Base-by-base conservation (phyloP, 2,329 filamentous ascomycete genomes). In the Bipolaris victoriae region DNA sequence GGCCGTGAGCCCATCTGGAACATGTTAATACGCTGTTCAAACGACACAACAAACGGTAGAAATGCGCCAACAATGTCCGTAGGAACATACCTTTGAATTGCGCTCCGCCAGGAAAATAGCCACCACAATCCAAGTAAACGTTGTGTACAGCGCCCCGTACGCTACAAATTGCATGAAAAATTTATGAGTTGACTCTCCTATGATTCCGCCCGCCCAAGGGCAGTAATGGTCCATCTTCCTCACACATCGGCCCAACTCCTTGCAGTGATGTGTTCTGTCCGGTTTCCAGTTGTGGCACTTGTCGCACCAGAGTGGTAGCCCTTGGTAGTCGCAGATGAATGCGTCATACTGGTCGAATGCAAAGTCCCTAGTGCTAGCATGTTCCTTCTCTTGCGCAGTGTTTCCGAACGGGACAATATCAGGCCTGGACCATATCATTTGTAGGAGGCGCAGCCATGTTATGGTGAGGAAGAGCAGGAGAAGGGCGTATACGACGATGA, bases 151-250 rank as follows among this genome's bases (percentile, higher is more conserved):
- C 4, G 86, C 79, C 1, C 87, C 87, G 73, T 95, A 97, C 41
- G 86, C 83, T 15, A 88, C 87, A 70, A 97, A 97, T 65, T 97
- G 95, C 10, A 92, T 80, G 71, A 99, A 98, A 77, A 91, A 97
- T 69, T 97, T 97, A 80, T 94, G 93, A 2, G 89, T 81, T 1
- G 87, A 92, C 74, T 97, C 93, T 0, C 88, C 90, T 9, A 99
- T 88, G 63, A 97, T 90, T 20, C 94, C 95, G 3, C 94, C 94
- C n/a, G 96, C 93, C 86, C 88, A 98, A 0, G 94, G 95, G 70
- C 95, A 99, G 69, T 93, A 95, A 72, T 98, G 94, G 62, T 98
- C 94, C 90, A 97, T 95, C 69, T 95, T 95, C 39, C 84, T 80
- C 20, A 96, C 90, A 70, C 94, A 98, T 41, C 92, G 84, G 48